Evolutionary conservation across 805 yeast genomes (phyloP), one percentile per base, ranked within the genome.

Genomic region (Candida piceae): DNA sequence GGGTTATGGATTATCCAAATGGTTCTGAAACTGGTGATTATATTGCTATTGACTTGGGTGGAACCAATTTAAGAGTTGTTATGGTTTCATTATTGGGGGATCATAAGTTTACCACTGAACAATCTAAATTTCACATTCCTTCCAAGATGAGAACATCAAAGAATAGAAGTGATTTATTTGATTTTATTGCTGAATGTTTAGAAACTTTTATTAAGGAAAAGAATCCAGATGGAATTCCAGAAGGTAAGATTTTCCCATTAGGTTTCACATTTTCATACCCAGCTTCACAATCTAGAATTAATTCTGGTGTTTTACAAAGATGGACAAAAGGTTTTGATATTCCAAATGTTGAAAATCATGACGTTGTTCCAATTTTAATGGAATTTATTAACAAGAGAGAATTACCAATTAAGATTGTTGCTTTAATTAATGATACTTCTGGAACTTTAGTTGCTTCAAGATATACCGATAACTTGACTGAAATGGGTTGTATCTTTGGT

Each of bases 251-350:
- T 31, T 70, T 84, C 52, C 93, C 95, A 44, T 72, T 93, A 52
- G 97, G 98, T 35, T 93, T 93, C 76, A 93, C 98, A 26, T 93
- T 93, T 71, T 83, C 95, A 9, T 93, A 84, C 69, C 98, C 98
- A 20, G 84, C 84, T 34, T 67, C 83, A 24, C 98, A 93, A 67
- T 60, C 68, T 46, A 81, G 80, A 46, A 87, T 93, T 59, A 80
- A 85, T 67, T 72, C 77, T 48, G 98, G 98, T 63, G 62, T 85
- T 41, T 74, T 90, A 61, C 96, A 89, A 72, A 78, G 95, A 64
- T 93, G 98, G 98, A 93, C 98, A 46, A 93, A 93, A 70, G 98
- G 98, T 48, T 93, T 85, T 66, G 96, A 93, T 63, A 88, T 93
- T 52, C 86, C 80, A 38, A 85, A 84, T 45, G 97, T 93, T 38